phyloP scores from a whole-genome alignment of 176 grass and related monocot species.

The Avena insularis region DNA sequence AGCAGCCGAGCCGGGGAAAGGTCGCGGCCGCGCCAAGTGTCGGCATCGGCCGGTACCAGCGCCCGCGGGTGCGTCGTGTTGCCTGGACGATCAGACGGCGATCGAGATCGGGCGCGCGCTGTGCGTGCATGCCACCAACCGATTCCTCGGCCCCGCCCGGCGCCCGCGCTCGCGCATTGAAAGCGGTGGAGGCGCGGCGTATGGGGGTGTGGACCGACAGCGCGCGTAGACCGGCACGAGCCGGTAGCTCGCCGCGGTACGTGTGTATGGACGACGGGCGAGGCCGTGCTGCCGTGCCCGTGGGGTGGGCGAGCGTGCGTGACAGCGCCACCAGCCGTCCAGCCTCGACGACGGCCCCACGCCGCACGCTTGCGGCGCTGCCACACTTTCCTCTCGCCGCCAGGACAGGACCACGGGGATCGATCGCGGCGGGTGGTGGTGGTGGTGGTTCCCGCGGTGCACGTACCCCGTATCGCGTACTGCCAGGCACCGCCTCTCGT shows the following conservation, averaged over 20 bases:
- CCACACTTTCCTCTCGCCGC: not conserved
- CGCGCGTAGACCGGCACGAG: constrained; percentile 33
- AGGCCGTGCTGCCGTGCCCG: not conserved
- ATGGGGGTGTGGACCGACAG: constrained; percentile 44
- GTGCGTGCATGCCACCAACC: constrained; percentile 24
- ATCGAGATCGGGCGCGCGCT: not conserved
- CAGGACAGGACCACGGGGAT: constrained; percentile 27
- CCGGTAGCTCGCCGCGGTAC: constrained; percentile 6
- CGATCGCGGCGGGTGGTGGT: not conserved
- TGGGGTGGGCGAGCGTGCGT: not conserved
- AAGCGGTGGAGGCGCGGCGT: constrained; percentile 35
- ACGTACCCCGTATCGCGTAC: constrained; percentile 24
- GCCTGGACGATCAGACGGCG: constrained; percentile 2
- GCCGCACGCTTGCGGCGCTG: constrained; percentile 43
- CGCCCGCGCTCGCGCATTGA: constrained; percentile 19
- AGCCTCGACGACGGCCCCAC: not conserved
- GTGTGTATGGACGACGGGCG: not conserved
- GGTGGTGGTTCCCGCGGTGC: not conserved
- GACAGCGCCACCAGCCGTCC: constrained; percentile 10
- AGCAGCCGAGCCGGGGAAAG: not conserved
- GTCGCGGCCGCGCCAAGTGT: constrained; percentile 34
- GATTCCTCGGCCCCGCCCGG: not conserved
- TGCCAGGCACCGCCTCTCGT: constrained; percentile 31
- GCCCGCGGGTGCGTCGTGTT: not conserved
- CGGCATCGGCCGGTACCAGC: constrained; percentile 32